Base-by-base conservation (phyloP, 225 moss, liverwort and hornwort genomes). In the Polytrichum commune region DNA sequence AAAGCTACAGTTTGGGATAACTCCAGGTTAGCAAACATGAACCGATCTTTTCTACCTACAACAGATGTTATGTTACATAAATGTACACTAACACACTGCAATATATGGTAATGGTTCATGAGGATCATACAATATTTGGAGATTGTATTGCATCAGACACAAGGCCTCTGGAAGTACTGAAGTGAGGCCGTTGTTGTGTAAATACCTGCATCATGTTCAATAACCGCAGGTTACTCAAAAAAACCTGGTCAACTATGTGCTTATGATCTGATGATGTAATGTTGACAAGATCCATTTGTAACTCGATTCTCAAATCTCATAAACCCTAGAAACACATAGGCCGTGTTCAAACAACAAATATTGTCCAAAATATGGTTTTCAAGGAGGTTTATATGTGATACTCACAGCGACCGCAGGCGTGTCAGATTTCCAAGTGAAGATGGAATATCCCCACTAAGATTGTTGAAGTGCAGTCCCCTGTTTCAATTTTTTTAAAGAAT, bases 381-480 rank as follows among this genome's bases (percentile, higher is more conserved):
- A 18, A 54, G 25, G 54, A 55, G 68, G 27, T 7, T 7, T 23
- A 61, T 30, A 23, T 53, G 53, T 7, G 26, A 69, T 27, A 29
- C 80, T 85, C 78, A 88, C 88, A 88, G 64, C 53, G 76, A 76
- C 65, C 78, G 80, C 46, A 85, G 71, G 29, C 28, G 24, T 68
- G 78, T 74, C 62, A 85, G 76, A 63, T 76, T 80, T 38, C 77
- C 82, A 33, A 88, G 55, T 27, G 80, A 68, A 67, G 71, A 70
- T 74, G 85, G 88, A 64, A 88, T 82, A 38, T 71, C 68, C 66
- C 85, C 88, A 13, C 76, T 83, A 16, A 88, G 71, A 9, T 77
- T 83, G 69, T 88, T 88, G 73, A 77, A 69, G 69, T 78, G 83
- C 7, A 88, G 60, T 53, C 72, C 80, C 71, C 85, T 88, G 82